Evolutionary conservation across 23 red algal species (phyloP), one percentile per base, ranked within the genome.

Genomic region (Gracilaria vermiculophylla): DNA sequence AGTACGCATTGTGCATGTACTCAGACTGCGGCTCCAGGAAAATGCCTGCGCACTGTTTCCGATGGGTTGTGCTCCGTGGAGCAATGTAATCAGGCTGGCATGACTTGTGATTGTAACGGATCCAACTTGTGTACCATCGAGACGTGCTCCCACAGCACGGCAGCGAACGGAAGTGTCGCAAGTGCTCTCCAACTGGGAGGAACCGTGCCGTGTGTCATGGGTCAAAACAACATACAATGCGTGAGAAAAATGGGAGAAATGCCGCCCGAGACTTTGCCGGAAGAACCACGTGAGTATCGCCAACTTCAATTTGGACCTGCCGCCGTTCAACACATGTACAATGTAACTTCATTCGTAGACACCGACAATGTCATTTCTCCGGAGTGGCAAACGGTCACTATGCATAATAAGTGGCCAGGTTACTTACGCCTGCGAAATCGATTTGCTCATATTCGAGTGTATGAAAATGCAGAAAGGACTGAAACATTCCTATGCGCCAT

Each of bases 1-100:
- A 82, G 60, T 44, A 82, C 78, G 33, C 78, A 82, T 47, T 82
- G 78, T 45, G 54, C 78, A 13, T 82, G 78, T n/a, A n/a, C 20
- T 29, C 54, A 62, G 17, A 39, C 65, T 47, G 19, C 42, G 19
- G 25, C 50, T 15, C 78, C 78, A 1, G 78, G 78, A 2, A 82
- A 60, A 21, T 82, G 78, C 35, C 51, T 82, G 28, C 78, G 78
- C 17, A 60, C 54, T 13, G 33, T 64, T 11, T 82, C 78, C 10
- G 78, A 64, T 24, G 60, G 53, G 21, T 65, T 20, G 25, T 82
- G 78, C 40, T 44, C 54, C 13, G 78, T 82, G n/a, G 56, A 47
- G 9, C 37, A 60, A 47, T 82, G 78, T 17, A 64, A 32, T 12
- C 24, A 36, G 14, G 42, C 78, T 23, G 78, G 78, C 25, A 64